Evolutionary conservation across 2,329 filamentous ascomycete species (phyloP).

Genomic region (Monosporascus sp.): DNA sequence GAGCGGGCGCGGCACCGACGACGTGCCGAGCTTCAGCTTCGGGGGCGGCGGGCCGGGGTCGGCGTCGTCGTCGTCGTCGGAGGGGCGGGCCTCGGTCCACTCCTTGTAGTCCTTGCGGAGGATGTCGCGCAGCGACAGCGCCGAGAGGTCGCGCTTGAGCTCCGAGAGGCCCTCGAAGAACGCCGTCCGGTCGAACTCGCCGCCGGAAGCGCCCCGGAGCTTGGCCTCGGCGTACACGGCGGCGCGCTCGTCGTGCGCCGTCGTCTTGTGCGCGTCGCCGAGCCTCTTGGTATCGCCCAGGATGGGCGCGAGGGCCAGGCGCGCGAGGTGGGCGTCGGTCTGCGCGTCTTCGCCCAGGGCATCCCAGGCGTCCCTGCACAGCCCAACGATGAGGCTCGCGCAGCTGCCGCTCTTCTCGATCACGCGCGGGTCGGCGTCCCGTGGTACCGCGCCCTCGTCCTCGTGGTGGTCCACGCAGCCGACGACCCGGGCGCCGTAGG

Average conservation of each 20-base stretch:
- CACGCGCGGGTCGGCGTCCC: slow-evolving; percentile 47
- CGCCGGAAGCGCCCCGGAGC: slow-evolving; percentile 20
- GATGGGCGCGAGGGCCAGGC: slow-evolving; percentile 63
- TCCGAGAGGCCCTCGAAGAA: slow-evolving; percentile 57
- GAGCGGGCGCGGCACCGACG: slow-evolving; percentile 59
- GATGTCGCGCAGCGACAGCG: slow-evolving; percentile 59
- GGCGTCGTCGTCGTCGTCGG: no score
- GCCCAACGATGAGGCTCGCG: slow-evolving; percentile 61
- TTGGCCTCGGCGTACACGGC: slow-evolving; percentile 53
- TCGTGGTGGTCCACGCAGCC: slow-evolving; percentile 76
- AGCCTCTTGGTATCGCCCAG: slow-evolving; percentile 70
- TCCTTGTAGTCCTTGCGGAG: slow-evolving; percentile 82
- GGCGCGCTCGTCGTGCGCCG: slow-evolving; percentile 52
- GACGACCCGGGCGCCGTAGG: slow-evolving; percentile 48
- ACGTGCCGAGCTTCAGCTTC: slow-evolving; percentile 57
- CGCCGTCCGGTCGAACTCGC: slow-evolving; percentile 42
- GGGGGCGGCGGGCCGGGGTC: slow-evolving; percentile 14
- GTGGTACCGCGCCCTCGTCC: slow-evolving; percentile 56
- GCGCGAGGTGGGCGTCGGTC: slow-evolving; percentile 56
- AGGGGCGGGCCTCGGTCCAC: slow-evolving; percentile 50
- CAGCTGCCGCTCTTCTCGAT: slow-evolving; percentile 68
- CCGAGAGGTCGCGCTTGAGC: slow-evolving; percentile 64
- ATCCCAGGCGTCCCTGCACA: slow-evolving; percentile 55
- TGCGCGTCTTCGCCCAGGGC: slow-evolving; percentile 30
- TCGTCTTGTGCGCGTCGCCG: slow-evolving; percentile 57